A percentile compares a stretch with the other conserved stretches of the same genome.
Conservation (phyloP, 1,139 yeast species). For the Geotrichum restrictum region DNA sequence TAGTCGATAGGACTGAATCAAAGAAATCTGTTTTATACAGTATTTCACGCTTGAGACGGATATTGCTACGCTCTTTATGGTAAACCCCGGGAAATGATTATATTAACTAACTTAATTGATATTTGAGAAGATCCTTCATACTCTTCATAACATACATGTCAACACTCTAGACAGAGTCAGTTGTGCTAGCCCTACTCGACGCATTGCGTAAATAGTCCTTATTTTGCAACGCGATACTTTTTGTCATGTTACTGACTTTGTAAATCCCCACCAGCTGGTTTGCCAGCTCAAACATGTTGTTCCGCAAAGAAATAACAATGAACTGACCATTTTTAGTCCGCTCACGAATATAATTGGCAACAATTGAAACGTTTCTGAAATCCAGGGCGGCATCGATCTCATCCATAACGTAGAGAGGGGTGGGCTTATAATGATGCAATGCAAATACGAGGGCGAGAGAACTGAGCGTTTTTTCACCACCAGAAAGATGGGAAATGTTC, state of each 20-base stretch:
- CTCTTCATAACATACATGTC: neutral
- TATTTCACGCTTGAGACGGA: too few species aligned
- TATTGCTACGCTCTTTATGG: too few species aligned
- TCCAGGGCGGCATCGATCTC: conserved; percentile 99
- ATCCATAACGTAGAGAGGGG: conserved; percentile 98
- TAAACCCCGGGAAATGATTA: too few species aligned
- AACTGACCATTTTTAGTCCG: conserved; percentile 96
- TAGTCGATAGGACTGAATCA: too few species aligned
- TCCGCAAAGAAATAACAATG: conserved; percentile 88
- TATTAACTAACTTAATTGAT: too few species aligned
- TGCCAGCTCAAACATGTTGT: conserved; percentile 96
- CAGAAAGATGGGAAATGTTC: conserved; percentile 88
- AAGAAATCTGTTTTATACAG: too few species aligned
- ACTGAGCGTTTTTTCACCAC: conserved; percentile 95
- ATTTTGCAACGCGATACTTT: conserved; percentile 73
- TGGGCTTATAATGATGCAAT: conserved; percentile 90
- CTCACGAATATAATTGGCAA: conserved; percentile 94
- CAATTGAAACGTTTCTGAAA: conserved; percentile 93
- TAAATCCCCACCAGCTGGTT: conserved; percentile 92
- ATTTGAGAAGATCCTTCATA: too few species aligned
- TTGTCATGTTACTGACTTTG: conserved; percentile 87
- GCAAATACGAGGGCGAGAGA: conserved; percentile 96
- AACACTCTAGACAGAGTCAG: neutral
- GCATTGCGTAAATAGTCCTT: conserved; percentile 39
- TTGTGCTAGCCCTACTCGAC: neutral